phyloP scores from a whole-genome alignment of 2,329 filamentous ascomycete genomes.

The Xylaria hypoxylon region DNA sequence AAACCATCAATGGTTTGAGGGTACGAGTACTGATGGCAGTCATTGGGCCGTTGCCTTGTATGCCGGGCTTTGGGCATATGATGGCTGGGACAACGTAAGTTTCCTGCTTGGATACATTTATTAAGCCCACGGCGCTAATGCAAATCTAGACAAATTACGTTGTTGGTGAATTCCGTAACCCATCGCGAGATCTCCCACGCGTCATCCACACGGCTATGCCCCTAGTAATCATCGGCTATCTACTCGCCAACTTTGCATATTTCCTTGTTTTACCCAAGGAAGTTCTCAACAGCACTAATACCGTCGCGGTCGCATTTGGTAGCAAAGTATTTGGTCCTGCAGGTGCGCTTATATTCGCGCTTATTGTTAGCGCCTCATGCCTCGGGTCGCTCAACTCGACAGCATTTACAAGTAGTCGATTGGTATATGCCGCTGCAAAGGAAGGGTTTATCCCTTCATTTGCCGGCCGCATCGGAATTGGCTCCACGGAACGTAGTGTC shows the following conservation, averaged over 20 bases:
- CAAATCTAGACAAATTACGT: slow-evolving; percentile 89
- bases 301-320: slow-evolving; percentile 95
- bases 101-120: neutral
- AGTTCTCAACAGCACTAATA: slow-evolving; percentile 88
- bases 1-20: slow-evolving; percentile 85
- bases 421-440: slow-evolving; percentile 94
- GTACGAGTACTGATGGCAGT: slow-evolving; percentile 81
- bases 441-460: slow-evolving; percentile 90
- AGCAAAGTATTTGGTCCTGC: slow-evolving; percentile 86
- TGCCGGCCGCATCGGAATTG: slow-evolving; percentile 85
- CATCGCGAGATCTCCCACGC: slow-evolving; percentile 86
- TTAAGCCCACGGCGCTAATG: slow-evolving; percentile 31
- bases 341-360: slow-evolving; percentile 84
- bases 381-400: slow-evolving; percentile 95
- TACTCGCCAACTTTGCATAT: slow-evolving; percentile 92
- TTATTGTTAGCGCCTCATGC: slow-evolving; percentile 91
- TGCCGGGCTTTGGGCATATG: slow-evolving; percentile 96
- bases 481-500: slow-evolving; percentile 56
- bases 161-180: slow-evolving; percentile 94
- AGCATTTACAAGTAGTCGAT: slow-evolving; percentile 89
- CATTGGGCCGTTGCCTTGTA: slow-evolving; percentile 95
- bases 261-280: slow-evolving; percentile 89
- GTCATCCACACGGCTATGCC: slow-evolving; percentile 98
- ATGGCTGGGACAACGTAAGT: slow-evolving; percentile 97
- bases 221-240: slow-evolving; percentile 88